Base-by-base conservation (phyloP, 805 yeast species). In the Suhomyces emberorum region DNA sequence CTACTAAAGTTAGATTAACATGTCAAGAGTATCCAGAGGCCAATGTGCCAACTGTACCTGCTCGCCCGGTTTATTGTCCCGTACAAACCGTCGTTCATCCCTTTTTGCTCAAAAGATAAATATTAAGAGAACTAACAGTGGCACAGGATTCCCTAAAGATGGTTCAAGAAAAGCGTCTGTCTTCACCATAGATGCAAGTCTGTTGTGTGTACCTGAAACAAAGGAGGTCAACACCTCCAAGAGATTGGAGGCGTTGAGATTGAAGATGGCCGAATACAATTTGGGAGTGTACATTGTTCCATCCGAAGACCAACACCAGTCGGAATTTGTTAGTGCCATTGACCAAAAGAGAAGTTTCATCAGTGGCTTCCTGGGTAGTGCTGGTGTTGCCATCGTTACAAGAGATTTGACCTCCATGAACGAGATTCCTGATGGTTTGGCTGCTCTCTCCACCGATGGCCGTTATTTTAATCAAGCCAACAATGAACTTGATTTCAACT, bases 1-100 rank as follows among this genome's bases (percentile, higher is more conserved):
- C n/a, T n/a, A n/a, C n/a, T n/a, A n/a, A n/a, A n/a, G n/a, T n/a
- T n/a, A n/a, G n/a, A n/a, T n/a, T n/a, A 23, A 9, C 6, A 51
- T 52, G 52, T 42, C 55, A 31, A 62, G 63, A 51, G 61, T 65
- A 6, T 44, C 60, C 10, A 58, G 74, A 49, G 69, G 63, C 10
- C 70, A 65, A 49, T 85, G 93, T 55, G 69, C 74, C 32, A 79
- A 84, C 62, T 85, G 95, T 64, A 83, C 88, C 2, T 85, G 95
- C 55, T 83, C 91, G 0, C 93, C 93, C 4, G 95, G 95, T 3
- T 64, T 85, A 29, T 59, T 85, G 32, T 79, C 88, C 20, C 71
- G 95, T 51, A 75, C 71, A 42, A 77, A 76, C 51, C 71, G 81
- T 48, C 67, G 86, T 48, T 70, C 83, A 14, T 70, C 83, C 0